Evolutionary conservation across 129 eudicot species (phyloP).

Genomic region (Cynara cardunculus): DNA sequence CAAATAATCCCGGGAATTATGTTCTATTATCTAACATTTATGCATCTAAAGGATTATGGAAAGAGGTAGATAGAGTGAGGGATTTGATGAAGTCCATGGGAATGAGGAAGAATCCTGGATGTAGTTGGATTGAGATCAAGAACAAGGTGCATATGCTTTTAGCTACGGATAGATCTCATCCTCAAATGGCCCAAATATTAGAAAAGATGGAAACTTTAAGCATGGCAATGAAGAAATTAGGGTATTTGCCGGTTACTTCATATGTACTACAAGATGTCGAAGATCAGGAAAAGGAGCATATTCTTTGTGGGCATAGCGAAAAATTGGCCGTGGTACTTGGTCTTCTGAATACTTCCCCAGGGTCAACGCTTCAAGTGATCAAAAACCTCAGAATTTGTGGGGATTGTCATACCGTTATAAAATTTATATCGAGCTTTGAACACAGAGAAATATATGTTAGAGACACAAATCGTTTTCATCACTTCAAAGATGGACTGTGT

Average conservation of each 20-base stretch:
- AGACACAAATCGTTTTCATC: constrained; percentile 91
- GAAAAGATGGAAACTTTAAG: constrained; percentile 48
- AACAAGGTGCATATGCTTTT: constrained; percentile 82
- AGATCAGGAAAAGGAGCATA: constrained; percentile 90
- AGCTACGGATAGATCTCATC: constrained; percentile 79
- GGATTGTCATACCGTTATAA: constrained; percentile 73
- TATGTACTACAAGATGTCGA: constrained; percentile 95
- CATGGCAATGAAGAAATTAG: constrained; percentile 69
- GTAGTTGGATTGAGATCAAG: constrained; percentile 94
- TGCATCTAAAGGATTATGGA: constrained; percentile 75
- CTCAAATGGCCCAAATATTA: constrained; percentile 59
- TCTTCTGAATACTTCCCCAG: constrained; percentile 63
- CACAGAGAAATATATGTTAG: constrained; percentile 72
- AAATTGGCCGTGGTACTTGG: constrained; percentile 87
- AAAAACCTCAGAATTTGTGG: constrained; percentile 92
- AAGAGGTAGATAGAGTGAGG: constrained; percentile 63
- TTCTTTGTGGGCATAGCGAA: constrained; percentile 93
- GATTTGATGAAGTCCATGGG: constrained; percentile 71
- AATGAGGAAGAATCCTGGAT: constrained; percentile 91
- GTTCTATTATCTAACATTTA: constrained; percentile 79
- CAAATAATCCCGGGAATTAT: constrained; percentile 78
- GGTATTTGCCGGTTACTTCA: constrained; percentile 51
- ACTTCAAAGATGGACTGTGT: constrained; percentile 72
- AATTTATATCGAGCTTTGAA: constrained; percentile 67
- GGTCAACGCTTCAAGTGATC: constrained; percentile 63